Evolutionary conservation across 257 asterid species (phyloP), one percentile per base, ranked within the genome.

Genomic region (Rehmannia glutinosa): DNA sequence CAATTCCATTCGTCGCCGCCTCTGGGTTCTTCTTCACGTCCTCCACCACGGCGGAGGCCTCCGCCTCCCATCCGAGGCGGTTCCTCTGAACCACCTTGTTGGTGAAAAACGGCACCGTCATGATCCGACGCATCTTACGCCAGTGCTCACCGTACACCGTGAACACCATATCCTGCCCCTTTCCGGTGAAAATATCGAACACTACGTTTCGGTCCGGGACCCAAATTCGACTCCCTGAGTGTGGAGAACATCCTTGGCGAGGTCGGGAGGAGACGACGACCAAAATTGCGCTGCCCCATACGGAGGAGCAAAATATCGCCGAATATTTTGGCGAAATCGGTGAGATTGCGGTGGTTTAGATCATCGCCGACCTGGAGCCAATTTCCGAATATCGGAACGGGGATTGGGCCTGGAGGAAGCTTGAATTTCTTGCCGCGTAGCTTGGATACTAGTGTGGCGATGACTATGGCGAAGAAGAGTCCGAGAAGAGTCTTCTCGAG

Each of bases 211-310:
- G 70, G 0, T 86, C 0, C 97, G 87, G 2, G 97, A 91, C 0
- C 95, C 97, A 71, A 91, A 91, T 25, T 88, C 97, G n/a, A 88
- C 95, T 0, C 97, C 97, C 63, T 88, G 97, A 1, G 97, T 91
- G 77, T 84, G 95, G 61, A 91, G 81, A 2, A 91, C 97, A 2
- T 91, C 95, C 71, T 85, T 89, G 3, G 96, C 89, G 11, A 79
- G 78, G 2, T 89, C 96, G 96, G 2, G 98, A 88, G 3, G 98
- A 91, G 21, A 89, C 90, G 19, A 85, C 92, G 0, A 78, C 98
- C 8, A 91, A 74, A 49, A n/a, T 89, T 91, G 16, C 95, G 83
- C 70, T 91, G 98, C 1, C 98, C 98, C 98, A 91, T 91, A 0
- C 96, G 81, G 5, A 91, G 87, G 35, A 87, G 66, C 41, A 89